phyloP scores from a whole-genome alignment of 192 early-diverging fungal genomes.

The Gaertneriomyces sp. region DNA sequence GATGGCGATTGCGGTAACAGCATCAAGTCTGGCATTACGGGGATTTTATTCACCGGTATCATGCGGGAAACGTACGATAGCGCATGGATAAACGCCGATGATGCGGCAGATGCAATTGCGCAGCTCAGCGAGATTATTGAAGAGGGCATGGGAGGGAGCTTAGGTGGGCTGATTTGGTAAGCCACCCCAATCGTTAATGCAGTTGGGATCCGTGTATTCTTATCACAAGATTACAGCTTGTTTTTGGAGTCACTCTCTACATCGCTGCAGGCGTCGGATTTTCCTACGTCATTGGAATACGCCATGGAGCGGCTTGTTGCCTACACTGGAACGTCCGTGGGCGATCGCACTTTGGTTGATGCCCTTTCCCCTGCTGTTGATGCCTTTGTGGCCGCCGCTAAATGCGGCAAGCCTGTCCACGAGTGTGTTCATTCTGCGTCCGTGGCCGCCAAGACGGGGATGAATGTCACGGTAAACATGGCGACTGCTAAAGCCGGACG shows the following conservation, averaged over 20 bases:
- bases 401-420: background rate
- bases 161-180: conserved; percentile 73
- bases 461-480: conserved; percentile 28
- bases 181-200: conserved; percentile 50
- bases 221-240: conserved; percentile 4
- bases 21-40: conserved; percentile 60
- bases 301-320: conserved; percentile 4
- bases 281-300: conserved; percentile 7
- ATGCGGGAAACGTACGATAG: no score
- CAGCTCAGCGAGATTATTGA: conserved; percentile 67
- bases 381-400: conserved; percentile 1
- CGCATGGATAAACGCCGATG: conserved; percentile 33
- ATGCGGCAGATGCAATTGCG: conserved; percentile 53
- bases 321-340: conserved; percentile 13
- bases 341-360: conserved; percentile 38
- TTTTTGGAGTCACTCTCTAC: conserved; percentile 16
- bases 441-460: conserved; percentile 12
- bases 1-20: conserved; percentile 84
- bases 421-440: conserved; percentile 5
- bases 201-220: conserved; percentile 54
- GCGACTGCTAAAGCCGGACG: conserved; percentile 26
- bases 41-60: background rate
- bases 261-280: background rate
- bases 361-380: conserved; percentile 22
- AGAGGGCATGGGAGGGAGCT: conserved; percentile 73